Percentiles rank a stretch among this genome's conserved stretches.
Evolutionary conservation across 352 stramenopile genomes (phyloP).

Genomic region (Pythium dissotocum): DNA sequence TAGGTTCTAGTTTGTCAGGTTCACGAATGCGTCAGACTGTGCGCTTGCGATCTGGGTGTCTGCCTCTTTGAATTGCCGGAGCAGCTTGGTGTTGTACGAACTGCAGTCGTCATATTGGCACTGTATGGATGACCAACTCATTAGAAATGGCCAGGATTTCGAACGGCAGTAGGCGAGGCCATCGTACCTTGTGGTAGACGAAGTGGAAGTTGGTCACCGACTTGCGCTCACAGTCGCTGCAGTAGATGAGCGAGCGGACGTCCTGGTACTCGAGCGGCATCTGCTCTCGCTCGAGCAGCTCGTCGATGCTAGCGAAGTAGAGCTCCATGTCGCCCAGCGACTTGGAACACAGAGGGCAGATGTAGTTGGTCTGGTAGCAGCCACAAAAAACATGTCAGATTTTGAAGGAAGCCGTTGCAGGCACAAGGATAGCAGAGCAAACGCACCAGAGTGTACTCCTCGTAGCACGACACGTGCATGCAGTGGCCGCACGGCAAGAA

Average conservation of each 20-base stretch:
- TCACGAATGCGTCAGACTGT: slow-evolving; percentile 37
- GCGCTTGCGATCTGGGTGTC: slow-evolving; percentile 40
- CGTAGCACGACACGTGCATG: slow-evolving; percentile 96
- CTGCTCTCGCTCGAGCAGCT: slow-evolving; percentile 76
- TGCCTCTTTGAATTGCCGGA: slow-evolving; percentile 67
- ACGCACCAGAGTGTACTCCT: slow-evolving; percentile 89
- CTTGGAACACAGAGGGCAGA: slow-evolving; percentile 94
- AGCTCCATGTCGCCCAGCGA: slow-evolving; percentile 94
- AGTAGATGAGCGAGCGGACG: slow-evolving; percentile 77
- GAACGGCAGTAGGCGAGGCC: not conserved
- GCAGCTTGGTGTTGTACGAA: slow-evolving; percentile 87
- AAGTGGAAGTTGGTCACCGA: slow-evolving; percentile 85
- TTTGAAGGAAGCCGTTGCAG: too few species aligned
- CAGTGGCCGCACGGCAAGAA: slow-evolving; percentile 95
- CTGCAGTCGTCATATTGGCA: slow-evolving; percentile 76
- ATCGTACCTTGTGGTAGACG: slow-evolving; percentile 81
- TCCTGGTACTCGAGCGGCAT: slow-evolving; percentile 82
- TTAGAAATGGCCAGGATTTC: not conserved
- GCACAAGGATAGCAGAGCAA: not conserved
- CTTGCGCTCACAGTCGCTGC: slow-evolving; percentile 86
- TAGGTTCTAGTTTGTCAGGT: slow-evolving; percentile 32
- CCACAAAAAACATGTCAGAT: not conserved
- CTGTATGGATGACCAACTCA: slow-evolving; percentile 20
- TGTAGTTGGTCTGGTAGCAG: slow-evolving; percentile 86
- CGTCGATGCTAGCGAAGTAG: slow-evolving; percentile 87